Conservation (phyloP, 2,329 filamentous ascomycete species). For the Trichoderma semiorbis region DNA sequence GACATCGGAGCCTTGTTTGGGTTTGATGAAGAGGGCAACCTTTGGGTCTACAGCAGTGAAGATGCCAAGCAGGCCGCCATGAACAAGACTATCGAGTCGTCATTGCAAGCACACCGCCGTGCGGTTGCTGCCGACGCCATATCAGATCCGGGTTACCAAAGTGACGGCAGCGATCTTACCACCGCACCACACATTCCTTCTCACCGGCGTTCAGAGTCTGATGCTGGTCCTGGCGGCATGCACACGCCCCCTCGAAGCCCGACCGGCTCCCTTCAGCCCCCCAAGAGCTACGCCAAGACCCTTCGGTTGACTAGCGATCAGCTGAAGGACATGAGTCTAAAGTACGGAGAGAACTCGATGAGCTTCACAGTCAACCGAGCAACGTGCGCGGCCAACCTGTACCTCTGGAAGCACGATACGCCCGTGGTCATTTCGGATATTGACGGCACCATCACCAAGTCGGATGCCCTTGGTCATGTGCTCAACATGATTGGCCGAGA, state of each 20-base stretch:
- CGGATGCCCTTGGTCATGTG: conserved; percentile 89
- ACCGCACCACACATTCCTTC: conserved; percentile 43
- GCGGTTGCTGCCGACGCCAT: conserved; percentile 70
- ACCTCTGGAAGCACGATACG: conserved; percentile 84
- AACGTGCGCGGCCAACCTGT: conserved; percentile 89
- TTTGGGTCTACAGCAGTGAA: conserved; percentile 99
- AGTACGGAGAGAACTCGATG: conserved; percentile 85
- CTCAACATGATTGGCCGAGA: conserved; percentile 95
- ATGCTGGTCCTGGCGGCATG: conserved; percentile 51
- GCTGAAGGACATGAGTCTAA: conserved; percentile 78
- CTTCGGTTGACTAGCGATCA: conserved; percentile 92
- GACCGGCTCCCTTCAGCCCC: conserved; percentile 62
- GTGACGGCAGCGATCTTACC: conserved; percentile 69
- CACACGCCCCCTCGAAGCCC: conserved; percentile 68
- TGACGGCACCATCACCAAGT: conserved; percentile 98
- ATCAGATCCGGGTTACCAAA: conserved; percentile 94
- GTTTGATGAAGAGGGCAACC: conserved; percentile 89
- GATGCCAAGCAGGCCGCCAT: conserved; percentile 89
- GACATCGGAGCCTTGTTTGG: conserved; percentile 95
- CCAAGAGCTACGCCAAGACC: conserved; percentile 93
- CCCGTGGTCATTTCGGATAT: conserved; percentile 98
- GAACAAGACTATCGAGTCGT: conserved; percentile 56
- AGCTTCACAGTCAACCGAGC: conserved; percentile 95
- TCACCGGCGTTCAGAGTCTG: conserved; percentile 66
- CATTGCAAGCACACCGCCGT: conserved; percentile 43